These are phyloP conservation scores for Malus hybrid DNA, from an alignment of 331 rosid species.

Conservation along the genomic window DNA sequence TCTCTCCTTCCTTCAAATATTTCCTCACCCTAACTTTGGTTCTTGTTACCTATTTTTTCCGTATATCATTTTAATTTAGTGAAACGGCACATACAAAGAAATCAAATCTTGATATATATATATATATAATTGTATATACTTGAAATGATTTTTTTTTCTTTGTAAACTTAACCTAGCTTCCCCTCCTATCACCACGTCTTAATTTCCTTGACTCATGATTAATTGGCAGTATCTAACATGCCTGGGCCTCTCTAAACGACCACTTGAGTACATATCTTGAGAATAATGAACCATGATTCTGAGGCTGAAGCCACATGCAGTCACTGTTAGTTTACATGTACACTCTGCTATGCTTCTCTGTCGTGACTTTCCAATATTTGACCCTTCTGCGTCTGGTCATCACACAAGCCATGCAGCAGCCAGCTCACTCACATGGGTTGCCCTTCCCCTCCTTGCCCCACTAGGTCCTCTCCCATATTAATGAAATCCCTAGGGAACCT, in stretches of 20 bases:
- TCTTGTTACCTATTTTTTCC: not conserved
- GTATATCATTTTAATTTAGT: no score
- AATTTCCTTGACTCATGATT: not conserved
- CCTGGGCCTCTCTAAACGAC: not conserved
- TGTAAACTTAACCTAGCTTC: not conserved
- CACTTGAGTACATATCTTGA: conserved; percentile 33
- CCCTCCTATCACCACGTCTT: not conserved
- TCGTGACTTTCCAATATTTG: conserved; percentile 42
- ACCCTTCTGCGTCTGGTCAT: conserved; percentile 37
- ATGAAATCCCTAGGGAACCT: conserved; percentile 15
- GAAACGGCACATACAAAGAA: not conserved
- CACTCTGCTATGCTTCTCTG: conserved; percentile 25
- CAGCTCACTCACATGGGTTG: conserved; percentile 95
- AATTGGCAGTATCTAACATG: not conserved
- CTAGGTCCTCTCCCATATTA: conserved; percentile 15
- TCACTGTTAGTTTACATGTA: conserved; percentile 58
- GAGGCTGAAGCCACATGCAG: conserved; percentile 47
- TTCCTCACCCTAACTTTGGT: not conserved
- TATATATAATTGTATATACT: not conserved
- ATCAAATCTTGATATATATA: no score
- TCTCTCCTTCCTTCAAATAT: no score
- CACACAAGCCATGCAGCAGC: conserved; percentile 26
- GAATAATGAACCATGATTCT: not conserved
- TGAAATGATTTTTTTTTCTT: not conserved
- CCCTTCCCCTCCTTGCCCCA: conserved; percentile 51